phyloP scores from a whole-genome alignment of 805 yeast genomes.

The Candida andamanensis region DNA sequence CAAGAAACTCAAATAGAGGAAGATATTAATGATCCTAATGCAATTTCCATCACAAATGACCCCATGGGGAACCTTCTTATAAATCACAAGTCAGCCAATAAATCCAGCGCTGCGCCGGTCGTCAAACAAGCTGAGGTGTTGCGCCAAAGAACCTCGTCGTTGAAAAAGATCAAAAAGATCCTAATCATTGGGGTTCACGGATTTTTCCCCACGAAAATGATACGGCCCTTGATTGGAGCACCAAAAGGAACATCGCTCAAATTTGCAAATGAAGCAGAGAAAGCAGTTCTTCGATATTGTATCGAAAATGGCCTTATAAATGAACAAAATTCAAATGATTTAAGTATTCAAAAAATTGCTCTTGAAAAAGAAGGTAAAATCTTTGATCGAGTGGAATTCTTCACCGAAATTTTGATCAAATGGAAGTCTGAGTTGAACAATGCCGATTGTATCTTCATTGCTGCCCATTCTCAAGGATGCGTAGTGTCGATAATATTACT shows the following conservation, averaged over 20 bases:
- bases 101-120: conserved; percentile 8
- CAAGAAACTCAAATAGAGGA: conserved; percentile 23
- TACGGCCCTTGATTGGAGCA: conserved; percentile 85
- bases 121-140: conserved; percentile 13
- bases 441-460: conserved; percentile 86
- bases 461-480: conserved; percentile 94
- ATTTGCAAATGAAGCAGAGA: conserved; percentile 88
- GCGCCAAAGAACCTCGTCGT: conserved; percentile 23
- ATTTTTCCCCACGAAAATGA: conserved; percentile 82
- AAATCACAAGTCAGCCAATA: conserved; percentile 18
- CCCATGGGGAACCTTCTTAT: conserved; percentile 38
- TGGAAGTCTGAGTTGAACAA: conserved; percentile 54
- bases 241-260: conserved; percentile 94
- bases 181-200: conserved; percentile 94
- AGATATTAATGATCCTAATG: conserved; percentile 25
- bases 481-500: conserved; percentile 81
- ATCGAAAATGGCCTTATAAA: conserved; percentile 34
- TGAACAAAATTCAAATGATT: conserved; percentile 25
- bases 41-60: conserved; percentile 37
- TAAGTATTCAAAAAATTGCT: conserved; percentile 80
- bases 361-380: conserved; percentile 91
- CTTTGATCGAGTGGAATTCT: conserved; percentile 77
- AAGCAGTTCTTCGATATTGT: conserved; percentile 62
- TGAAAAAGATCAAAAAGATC: conserved; percentile 46
- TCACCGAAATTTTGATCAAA: conserved; percentile 63